Evolutionary conservation across 306 rosid genomes (phyloP).

Genomic region (Inga oerstediana): DNA sequence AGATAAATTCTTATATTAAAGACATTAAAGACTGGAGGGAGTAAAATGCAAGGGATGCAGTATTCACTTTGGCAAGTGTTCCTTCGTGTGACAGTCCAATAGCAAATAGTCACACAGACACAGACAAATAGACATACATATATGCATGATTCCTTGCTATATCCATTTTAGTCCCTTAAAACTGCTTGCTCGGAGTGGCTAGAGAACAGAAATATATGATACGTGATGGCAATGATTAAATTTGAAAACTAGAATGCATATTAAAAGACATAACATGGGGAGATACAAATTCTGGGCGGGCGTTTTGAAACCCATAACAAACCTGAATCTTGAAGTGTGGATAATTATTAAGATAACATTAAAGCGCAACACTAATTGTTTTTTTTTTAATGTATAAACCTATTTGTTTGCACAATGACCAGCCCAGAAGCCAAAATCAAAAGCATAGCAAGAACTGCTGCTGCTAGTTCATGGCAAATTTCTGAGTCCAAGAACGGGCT

Average conservation of each 20-base stretch:
- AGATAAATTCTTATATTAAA: too few species aligned
- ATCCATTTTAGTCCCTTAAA: not conserved
- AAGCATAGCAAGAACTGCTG: slow-evolving; percentile 5
- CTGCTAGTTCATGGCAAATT: slow-evolving; percentile 51
- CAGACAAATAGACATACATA: too few species aligned
- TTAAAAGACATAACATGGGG: not conserved
- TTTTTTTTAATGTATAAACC: slow-evolving; percentile 12
- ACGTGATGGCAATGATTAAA: not conserved
- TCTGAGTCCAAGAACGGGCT: slow-evolving; percentile 67
- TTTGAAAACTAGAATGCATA: not conserved
- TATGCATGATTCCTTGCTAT: not conserved
- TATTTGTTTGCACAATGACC: slow-evolving; percentile 17
- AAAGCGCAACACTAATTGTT: slow-evolving; percentile 23
- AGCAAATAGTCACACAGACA: too few species aligned
- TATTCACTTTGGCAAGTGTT: not conserved
- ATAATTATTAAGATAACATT: slow-evolving; percentile 33
- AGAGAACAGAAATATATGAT: not conserved
- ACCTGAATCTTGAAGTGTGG: slow-evolving; percentile 4
- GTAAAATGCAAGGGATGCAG: not conserved
- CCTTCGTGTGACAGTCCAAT: too few species aligned
- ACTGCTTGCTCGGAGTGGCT: not conserved
- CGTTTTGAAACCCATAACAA: not conserved
- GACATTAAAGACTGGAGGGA: too few species aligned
- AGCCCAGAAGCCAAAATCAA: not conserved
- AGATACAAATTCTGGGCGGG: not conserved